phyloP scores from a whole-genome alignment of 768 basidiomycete genomes.

The Podaxis mareebaensis region DNA sequence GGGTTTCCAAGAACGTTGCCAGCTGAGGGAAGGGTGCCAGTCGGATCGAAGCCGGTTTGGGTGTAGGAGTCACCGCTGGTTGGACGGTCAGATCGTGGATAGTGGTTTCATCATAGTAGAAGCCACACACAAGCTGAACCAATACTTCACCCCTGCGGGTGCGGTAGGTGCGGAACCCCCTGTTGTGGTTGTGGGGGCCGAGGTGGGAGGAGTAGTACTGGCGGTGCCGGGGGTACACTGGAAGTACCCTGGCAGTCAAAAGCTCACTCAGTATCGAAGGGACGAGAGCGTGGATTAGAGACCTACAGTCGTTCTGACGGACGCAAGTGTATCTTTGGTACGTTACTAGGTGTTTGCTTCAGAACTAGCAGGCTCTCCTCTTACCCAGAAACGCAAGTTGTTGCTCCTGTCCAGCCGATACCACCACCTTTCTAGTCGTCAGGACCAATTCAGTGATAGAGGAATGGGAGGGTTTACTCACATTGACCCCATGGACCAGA shows the following conservation, averaged over 20 bases:
- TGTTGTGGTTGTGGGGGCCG: slow-evolving; percentile 3
- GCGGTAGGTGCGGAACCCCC: slow-evolving; percentile 4
- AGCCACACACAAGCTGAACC: slow-evolving; percentile 56
- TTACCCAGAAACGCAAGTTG: slow-evolving; percentile 42
- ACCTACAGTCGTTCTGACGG: slow-evolving; percentile 23
- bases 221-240: slow-evolving; percentile 38
- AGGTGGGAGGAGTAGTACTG: background rate
- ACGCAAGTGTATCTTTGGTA: slow-evolving; percentile 22
- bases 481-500: slow-evolving; percentile 26
- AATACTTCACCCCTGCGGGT: slow-evolving; percentile 36
- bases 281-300: slow-evolving; percentile 23
- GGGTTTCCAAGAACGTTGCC: slow-evolving; percentile 58
- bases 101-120: background rate
- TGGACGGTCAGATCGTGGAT: background rate
- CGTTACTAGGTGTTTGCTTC: background rate
- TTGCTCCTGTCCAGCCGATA: slow-evolving; percentile 41
- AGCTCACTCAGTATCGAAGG: background rate
- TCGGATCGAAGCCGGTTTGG: slow-evolving; percentile 50
- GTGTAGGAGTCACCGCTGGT: slow-evolving; percentile 59
- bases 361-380: background rate
- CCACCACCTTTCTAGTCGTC: slow-evolving; percentile 23
- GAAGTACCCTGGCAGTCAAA: slow-evolving; percentile 33
- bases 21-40: slow-evolving; percentile 38
- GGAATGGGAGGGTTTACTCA: slow-evolving; percentile 4
- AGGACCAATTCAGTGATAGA: background rate